These are phyloP conservation scores for Cicer pinnatifidum DNA, from an alignment of 306 rosid genomes.

Conservation along the genomic window DNA sequence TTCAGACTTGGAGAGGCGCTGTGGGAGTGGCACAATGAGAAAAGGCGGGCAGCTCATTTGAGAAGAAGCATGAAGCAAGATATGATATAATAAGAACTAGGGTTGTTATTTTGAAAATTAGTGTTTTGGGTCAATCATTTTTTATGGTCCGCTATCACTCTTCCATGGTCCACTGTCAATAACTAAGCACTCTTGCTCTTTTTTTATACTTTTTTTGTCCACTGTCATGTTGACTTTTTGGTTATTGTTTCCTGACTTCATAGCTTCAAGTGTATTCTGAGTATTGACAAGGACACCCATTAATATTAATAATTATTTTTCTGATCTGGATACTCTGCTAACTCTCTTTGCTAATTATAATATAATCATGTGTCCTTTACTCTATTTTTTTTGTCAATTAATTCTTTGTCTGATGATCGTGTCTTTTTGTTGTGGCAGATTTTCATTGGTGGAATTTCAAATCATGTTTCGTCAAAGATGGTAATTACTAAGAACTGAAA, in stretches of 20 bases:
- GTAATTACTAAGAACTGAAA: slow-evolving; percentile 50
- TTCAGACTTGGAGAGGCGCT: too few species aligned
- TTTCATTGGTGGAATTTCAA: slow-evolving; percentile 89
- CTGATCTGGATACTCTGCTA: not conserved
- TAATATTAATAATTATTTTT: slow-evolving; percentile 2
- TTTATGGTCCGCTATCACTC: too few species aligned
- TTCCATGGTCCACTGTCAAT: too few species aligned
- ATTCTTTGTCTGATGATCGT: slow-evolving; percentile 32
- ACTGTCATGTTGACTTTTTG: slow-evolving; percentile 15
- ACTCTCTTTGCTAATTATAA: not conserved
- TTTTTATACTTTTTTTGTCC: too few species aligned
- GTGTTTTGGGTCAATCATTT: too few species aligned
- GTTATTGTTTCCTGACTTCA: slow-evolving; percentile 4
- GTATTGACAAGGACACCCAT: not conserved
- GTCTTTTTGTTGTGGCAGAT: slow-evolving; percentile 60
- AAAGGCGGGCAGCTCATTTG: too few species aligned
- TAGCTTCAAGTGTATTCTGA: slow-evolving; percentile 10
- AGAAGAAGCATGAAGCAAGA: too few species aligned
- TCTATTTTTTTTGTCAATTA: not conserved
- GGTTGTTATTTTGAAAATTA: too few species aligned
- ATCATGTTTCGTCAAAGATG: slow-evolving; percentile 72
- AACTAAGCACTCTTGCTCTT: too few species aligned
- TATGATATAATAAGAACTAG: too few species aligned
- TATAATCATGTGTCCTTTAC: not conserved
- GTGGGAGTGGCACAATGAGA: too few species aligned